phyloP scores from a whole-genome alignment of 2,329 filamentous ascomycete species.

The Onygenales sp. region DNA sequence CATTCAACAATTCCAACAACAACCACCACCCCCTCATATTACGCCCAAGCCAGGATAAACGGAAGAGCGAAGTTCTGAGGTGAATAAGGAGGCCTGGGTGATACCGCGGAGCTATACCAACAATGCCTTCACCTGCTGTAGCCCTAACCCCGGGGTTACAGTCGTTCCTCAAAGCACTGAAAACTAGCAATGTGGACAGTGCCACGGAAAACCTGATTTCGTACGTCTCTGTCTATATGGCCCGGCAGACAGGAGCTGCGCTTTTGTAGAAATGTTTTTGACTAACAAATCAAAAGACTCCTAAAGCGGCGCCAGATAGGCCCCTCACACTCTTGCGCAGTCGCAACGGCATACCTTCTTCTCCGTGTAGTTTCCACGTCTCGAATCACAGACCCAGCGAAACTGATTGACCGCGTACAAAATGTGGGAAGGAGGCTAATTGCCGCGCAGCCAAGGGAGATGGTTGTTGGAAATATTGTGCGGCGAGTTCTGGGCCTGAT shows the following conservation, averaged over 20 bases:
- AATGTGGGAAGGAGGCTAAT: conserved; percentile 68
- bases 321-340: conserved; percentile 78
- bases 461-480: conserved; percentile 90
- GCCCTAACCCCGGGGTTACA: conserved; percentile 63
- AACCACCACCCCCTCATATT: too few relatives aligned
- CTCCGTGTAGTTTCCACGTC: conserved; percentile 76
- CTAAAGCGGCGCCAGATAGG: conserved; percentile 86
- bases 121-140: conserved; percentile 19
- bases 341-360: conserved; percentile 82
- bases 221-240: conserved; percentile 41
- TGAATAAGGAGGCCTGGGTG: neutral
- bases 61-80: too few relatives aligned
- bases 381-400: conserved; percentile 66
- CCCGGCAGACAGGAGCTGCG: neutral
- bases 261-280: neutral
- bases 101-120: neutral
- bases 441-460: conserved; percentile 77
- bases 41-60: too few relatives aligned
- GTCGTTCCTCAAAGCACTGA: conserved; percentile 70
- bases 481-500: conserved; percentile 83
- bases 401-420: conserved; percentile 71
- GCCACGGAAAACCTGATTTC: conserved; percentile 77
- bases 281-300: conserved; percentile 45
- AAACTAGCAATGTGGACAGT: conserved; percentile 63
- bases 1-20: too few relatives aligned